Evolutionary conservation across 352 stramenopile species (phyloP), one percentile per base, ranked within the genome.

Genomic region (Blastocystis sp.): DNA sequence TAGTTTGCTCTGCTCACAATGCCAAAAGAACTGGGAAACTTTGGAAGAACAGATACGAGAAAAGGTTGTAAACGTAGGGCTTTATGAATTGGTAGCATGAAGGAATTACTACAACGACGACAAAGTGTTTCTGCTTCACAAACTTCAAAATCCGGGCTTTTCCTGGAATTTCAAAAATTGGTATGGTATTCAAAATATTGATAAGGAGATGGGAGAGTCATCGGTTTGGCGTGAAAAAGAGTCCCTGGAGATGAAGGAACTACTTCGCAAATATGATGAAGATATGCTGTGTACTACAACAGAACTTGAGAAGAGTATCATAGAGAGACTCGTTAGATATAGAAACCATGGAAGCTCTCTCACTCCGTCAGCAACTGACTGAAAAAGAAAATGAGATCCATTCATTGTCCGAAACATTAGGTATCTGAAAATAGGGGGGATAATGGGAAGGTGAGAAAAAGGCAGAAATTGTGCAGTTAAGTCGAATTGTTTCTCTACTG

Each of bases 391-490:
- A 73, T 7, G 16, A 37, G 20, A n/a, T 59, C 11, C 13, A 59
- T n/a, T n/a, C 11, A 20, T 66, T 66, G 56, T 13, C 50, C 7
- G 73, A 50, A 6, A 59, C 45, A n/a, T 45, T 85, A 16, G 16
- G 70, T 81, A 63, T 47, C n/a, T n/a, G 4, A n/a, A 64, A 81
- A 66, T 24, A 3, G 30, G 18, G 11, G 16, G 2, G 5, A 64
- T 81, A 1, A 59, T 13, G 70, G 2, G 2, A 65, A 65, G 47
- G 63, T 11, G 45, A 85, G 53, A 85, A 85, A 53, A 39, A 85
- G 13, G 73, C 73, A 7, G 45, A 85, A 45, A 41, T 85, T 13
- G 26, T 85, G 34, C 73, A 85, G 26, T n/a, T 66, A 16, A 65
- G 47, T 43, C 20, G n/a, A 8, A 34, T 85, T 11, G 63, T 85